Evolutionary conservation across 2,329 filamentous ascomycete genomes (phyloP).

Genomic region (Thermomyces lanuginosus): DNA sequence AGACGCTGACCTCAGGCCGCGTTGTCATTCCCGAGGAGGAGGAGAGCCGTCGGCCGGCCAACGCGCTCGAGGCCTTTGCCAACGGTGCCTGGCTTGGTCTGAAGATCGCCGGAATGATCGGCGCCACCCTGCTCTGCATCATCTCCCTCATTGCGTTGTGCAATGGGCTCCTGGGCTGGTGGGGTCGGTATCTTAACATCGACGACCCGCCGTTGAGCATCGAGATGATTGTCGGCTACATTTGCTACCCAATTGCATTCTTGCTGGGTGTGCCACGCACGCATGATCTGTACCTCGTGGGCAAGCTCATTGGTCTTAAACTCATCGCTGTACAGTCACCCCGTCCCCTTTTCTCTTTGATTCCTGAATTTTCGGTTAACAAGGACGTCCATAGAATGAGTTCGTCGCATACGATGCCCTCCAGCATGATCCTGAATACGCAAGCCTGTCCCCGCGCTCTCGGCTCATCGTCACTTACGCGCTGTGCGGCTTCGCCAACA

Average conservation of each 20-base stretch:
- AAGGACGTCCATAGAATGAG: conserved; percentile 42
- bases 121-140: conserved; percentile 66
- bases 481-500: conserved; percentile 68
- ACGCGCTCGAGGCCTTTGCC: conserved; percentile 69
- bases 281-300: conserved; percentile 52
- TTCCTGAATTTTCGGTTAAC: not conserved
- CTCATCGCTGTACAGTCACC: conserved; percentile 47
- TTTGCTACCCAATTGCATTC: conserved; percentile 64
- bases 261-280: conserved; percentile 59
- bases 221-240: conserved; percentile 58
- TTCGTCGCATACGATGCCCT: conserved; percentile 55
- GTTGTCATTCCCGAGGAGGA: conserved; percentile 68
- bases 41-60: conserved; percentile 48
- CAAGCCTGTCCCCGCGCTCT: conserved; percentile 49
- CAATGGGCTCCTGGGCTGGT: conserved; percentile 69
- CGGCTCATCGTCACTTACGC: conserved; percentile 73
- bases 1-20: conserved; percentile 65
- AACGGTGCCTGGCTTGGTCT: conserved; percentile 74
- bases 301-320: conserved; percentile 67
- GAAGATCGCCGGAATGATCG: conserved; percentile 73
- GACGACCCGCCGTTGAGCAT: conserved; percentile 53
- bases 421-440: conserved; percentile 36
- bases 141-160: conserved; percentile 58
- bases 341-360: conserved; percentile 6
- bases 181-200: conserved; percentile 63